These are phyloP conservation scores for Phyllosticta citribraziliensis DNA, from an alignment of 2,329 filamentous ascomycete species.

Conservation along the genomic window DNA sequence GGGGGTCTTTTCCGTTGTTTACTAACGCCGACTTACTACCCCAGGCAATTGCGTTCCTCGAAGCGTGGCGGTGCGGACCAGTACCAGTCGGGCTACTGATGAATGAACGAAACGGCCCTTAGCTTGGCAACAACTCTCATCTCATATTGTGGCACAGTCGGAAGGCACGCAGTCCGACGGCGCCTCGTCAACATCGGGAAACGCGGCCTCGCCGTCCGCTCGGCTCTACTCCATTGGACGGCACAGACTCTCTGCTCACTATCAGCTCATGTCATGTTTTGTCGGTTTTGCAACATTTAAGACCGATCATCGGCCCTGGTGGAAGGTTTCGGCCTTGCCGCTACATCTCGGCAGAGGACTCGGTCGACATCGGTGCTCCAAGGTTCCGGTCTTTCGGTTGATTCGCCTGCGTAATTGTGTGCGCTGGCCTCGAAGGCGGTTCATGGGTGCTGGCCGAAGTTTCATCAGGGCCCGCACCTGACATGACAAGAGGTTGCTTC, in stretches of 20 bases:
- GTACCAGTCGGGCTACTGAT: conserved; percentile 41
- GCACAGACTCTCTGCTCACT: conserved; percentile 25
- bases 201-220: conserved; percentile 35
- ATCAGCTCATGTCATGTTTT: conserved; percentile 26
- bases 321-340: conserved; percentile 6
- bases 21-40: conserved; percentile 34
- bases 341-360: conserved; percentile 4
- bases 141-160: conserved; percentile 21
- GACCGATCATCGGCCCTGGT: conserved; percentile 15
- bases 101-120: conserved; percentile 8
- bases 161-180: conserved; percentile 21
- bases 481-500: background rate
- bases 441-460: background rate
- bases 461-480: conserved; percentile 1
- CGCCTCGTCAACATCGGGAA: conserved; percentile 30
- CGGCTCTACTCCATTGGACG: conserved; percentile 23
- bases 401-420: conserved; percentile 2
- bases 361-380: conserved; percentile 6
- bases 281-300: conserved; percentile 22
- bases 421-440: conserved; percentile 1
- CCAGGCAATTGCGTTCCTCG: conserved; percentile 43
- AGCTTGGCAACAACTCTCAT: conserved; percentile 28
- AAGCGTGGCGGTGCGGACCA: conserved; percentile 40
- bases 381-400: background rate
- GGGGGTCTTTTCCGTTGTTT: conserved; percentile 45